phyloP scores from a whole-genome alignment of 495 filamentous ascomycete species.

The Hypoxylon trugodes region DNA sequence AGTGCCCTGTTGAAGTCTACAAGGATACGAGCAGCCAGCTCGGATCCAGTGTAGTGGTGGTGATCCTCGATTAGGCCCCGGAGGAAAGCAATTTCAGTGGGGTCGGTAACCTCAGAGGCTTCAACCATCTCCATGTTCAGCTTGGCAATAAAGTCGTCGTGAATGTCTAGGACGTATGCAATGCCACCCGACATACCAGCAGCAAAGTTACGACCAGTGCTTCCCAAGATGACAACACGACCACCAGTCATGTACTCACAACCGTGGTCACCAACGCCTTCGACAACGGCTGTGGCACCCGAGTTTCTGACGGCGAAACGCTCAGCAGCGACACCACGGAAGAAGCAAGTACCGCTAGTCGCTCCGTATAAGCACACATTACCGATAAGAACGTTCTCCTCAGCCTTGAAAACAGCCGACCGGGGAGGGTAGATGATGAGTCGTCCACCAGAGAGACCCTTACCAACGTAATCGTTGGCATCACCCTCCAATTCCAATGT shows the following conservation, averaged over 20 bases:
- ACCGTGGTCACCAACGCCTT: slow-evolving; percentile 97
- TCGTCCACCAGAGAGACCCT: slow-evolving; percentile 94
- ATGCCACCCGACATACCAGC: slow-evolving; percentile 99
- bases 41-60: slow-evolving; percentile 98
- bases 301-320: slow-evolving; percentile 99
- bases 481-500: slow-evolving; percentile 98
- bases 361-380: slow-evolving; percentile 99
- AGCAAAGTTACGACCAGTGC: slow-evolving; percentile 98
- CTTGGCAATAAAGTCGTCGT: slow-evolving; percentile 91
- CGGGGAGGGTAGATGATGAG: slow-evolving; percentile 97
- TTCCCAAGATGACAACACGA: slow-evolving; percentile 86
- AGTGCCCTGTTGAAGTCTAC: slow-evolving; percentile 97
- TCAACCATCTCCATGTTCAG: slow-evolving; percentile 99
- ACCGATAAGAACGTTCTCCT: slow-evolving; percentile 96
- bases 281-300: slow-evolving; percentile 93
- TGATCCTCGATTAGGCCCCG: slow-evolving; percentile 97
- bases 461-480: slow-evolving; percentile 97
- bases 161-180: slow-evolving; percentile 93
- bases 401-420: slow-evolving; percentile 92
- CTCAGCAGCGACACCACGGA: slow-evolving; percentile 97
- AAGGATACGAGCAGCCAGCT: slow-evolving; percentile 92
- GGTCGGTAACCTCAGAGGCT: slow-evolving; percentile 85
- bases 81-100: slow-evolving; percentile 90
- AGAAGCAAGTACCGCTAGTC: slow-evolving; percentile 92
- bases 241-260: slow-evolving; percentile 99